Evolutionary conservation across 169 alveolate species (phyloP), one percentile per base, ranked within the genome.

Genomic region (Toxoplasma gondii): DNA sequence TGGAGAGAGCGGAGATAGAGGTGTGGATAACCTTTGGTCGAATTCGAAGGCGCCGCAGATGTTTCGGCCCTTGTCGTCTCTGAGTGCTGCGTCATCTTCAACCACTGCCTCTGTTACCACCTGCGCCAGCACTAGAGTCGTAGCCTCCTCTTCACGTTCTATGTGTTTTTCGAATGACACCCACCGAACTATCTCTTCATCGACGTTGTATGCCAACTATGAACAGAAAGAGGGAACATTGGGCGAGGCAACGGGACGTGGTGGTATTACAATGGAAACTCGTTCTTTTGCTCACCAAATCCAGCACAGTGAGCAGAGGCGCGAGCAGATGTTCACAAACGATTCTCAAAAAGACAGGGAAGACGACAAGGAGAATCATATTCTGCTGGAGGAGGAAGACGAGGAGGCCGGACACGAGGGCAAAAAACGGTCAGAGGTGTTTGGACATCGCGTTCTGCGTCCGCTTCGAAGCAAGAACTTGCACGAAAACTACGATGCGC

Each of bases 401-500:
- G 83, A 70, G 36, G 39, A 34, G 39, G 44, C 39, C 34, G 10
- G 83, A 12, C 39, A 22, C 83, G 83, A 70, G 83, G 10, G 36
- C 9, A 10, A 9, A 22, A 34, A 70, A 17, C 10, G 83, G 83
- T 16, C 83, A 12, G 83, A 70, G 74, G 82, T 54, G 53, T 88
- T 88, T 39, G 92, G 92, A 2, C 92, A 88, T 49, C 92, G 92
- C 24, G 92, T 88, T n/a, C 82, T 88, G 82, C 43, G 82, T 7
- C 92, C 92, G 5, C 82, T 88, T 10, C 43, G 58, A 9, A 88
- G 92, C 82, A 88, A 88, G 34, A 27, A 58, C 82, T 82, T 49
- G 17, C 64, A 43, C 27, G 83, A 88, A 54, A 88, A 88, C 82
- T 88, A 88, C 69, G 92, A 88, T 49, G 92, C 92, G 64, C 69